Evolutionary conservation across 148 eudicot genomes (phyloP), one percentile per base, ranked within the genome.

Genomic region (Rhododendron ferrugineum): DNA sequence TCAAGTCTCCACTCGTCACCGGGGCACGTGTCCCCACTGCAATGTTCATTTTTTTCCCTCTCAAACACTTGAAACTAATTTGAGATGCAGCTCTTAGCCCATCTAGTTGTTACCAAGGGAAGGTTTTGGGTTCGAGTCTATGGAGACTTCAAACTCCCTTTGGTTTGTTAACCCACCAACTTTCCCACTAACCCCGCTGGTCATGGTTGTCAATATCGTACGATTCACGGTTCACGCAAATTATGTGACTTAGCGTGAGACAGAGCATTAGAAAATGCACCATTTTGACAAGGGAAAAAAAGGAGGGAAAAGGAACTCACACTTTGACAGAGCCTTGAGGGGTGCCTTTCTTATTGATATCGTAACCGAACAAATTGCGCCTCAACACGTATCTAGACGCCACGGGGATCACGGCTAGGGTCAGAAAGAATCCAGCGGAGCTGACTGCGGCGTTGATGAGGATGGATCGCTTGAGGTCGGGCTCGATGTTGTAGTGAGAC

Each of bases 291-390:
- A 58, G 26, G 60, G 60, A 16, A 16, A 16, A 16, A 54, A 54
- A 1, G 60, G 20, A 50, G 60, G 60, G 64, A n/a, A 58, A 7
- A 56, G 32, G 22, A 47, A 76, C 94, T 92, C 79, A 96, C 99
- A 96, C 92, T 90, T 93, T 95, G 75, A 96, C 87, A 8, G 87
- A 82, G 4, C 99, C 99, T 76, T 89, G 92, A 75, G 98, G 94
- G 22, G 99, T 96, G 7, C 98, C 98, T 79, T 90, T 92, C 92
- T 97, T 95, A 68, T 97, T 97, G 73, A 97, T 93, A 88, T 97
- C 98, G 78, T 80, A 92, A 20, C 99, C 99, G 89, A 93, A 97
- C 92, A 97, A 88, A 88, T 93, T 95, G 15, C 98, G 91, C 60
- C 98, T 90, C 86, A 87, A 81, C 2, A 96, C 96, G 81, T 95